Evolutionary conservation across 768 basidiomycete genomes (phyloP).

Genomic region (Suillus weaverae): DNA sequence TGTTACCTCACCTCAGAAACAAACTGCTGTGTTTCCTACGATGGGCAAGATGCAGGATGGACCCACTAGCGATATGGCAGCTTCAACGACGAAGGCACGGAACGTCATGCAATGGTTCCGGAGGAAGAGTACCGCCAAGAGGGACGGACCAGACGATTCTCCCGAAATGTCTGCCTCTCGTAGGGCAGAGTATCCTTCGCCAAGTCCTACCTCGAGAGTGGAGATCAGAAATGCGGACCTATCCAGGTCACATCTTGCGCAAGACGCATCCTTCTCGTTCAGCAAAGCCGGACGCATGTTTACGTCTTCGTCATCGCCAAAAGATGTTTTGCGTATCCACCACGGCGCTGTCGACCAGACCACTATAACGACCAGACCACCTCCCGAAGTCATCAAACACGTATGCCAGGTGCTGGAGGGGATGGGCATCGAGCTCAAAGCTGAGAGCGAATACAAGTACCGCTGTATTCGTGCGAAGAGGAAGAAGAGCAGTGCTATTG

Average conservation of each 20-base stretch:
- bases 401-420: conserved; percentile 75
- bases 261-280: conserved; percentile 37
- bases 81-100: conserved; percentile 84
- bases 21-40: conserved; percentile 25
- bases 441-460: conserved; percentile 90
- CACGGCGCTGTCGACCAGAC: conserved; percentile 91
- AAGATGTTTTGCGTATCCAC: conserved; percentile 73
- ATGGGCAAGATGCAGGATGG: conserved; percentile 25
- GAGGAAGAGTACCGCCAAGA: conserved; percentile 55
- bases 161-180: conserved; percentile 15
- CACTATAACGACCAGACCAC: conserved; percentile 80
- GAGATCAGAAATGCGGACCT: conserved; percentile 21
- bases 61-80: conserved; percentile 47
- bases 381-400: conserved; percentile 86
- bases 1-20: conserved; percentile 29
- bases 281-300: conserved; percentile 39
- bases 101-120: conserved; percentile 99
- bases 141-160: conserved; percentile 25
- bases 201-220: conserved; percentile 28
- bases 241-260: conserved; percentile 22
- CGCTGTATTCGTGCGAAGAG: conserved; percentile 80
- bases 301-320: conserved; percentile 31
- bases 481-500: conserved; percentile 54
- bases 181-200: conserved; percentile 27
- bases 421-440: conserved; percentile 89